These are phyloP conservation scores for Bertia moriformis DNA, from an alignment of 2,329 filamentous ascomycete genomes.

Conservation along the genomic window DNA sequence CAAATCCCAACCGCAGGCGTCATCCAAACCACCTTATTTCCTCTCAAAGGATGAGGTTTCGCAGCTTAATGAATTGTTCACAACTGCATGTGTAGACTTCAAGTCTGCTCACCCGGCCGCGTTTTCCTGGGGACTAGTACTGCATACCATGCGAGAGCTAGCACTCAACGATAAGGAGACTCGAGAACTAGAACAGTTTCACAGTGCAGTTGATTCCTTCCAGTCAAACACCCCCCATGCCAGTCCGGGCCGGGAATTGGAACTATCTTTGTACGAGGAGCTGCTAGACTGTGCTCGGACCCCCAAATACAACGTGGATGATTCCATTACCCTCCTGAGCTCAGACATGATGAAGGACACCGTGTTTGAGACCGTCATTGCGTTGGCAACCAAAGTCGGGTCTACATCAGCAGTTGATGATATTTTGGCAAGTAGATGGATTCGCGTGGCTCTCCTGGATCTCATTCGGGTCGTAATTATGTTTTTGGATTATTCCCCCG, in stretches of 20 bases:
- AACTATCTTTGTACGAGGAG: not conserved
- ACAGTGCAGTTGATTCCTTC: conserved; percentile 1
- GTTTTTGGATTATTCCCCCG: not conserved
- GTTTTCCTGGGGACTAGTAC: not conserved
- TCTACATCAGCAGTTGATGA: not conserved
- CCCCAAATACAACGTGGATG: not conserved
- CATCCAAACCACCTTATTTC: not conserved
- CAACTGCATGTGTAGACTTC: not conserved
- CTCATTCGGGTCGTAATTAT: not conserved
- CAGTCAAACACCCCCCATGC: not conserved
- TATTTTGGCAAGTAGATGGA: not conserved
- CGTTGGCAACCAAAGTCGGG: not conserved
- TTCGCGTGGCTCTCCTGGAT: not conserved
- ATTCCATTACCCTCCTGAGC: not conserved
- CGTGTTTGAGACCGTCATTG: not conserved
- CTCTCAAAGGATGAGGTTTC: not conserved
- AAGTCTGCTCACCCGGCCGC: not conserved
- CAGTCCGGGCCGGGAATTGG: not conserved
- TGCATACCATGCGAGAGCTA: not conserved
- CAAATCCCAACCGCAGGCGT: not conserved
- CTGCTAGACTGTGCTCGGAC: not conserved
- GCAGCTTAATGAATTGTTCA: not conserved
- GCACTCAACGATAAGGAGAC: not conserved
- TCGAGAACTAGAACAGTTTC: not conserved
- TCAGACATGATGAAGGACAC: not conserved